Evolutionary conservation across 441 rosid genomes (phyloP).

Genomic region (Populus hybrid): DNA sequence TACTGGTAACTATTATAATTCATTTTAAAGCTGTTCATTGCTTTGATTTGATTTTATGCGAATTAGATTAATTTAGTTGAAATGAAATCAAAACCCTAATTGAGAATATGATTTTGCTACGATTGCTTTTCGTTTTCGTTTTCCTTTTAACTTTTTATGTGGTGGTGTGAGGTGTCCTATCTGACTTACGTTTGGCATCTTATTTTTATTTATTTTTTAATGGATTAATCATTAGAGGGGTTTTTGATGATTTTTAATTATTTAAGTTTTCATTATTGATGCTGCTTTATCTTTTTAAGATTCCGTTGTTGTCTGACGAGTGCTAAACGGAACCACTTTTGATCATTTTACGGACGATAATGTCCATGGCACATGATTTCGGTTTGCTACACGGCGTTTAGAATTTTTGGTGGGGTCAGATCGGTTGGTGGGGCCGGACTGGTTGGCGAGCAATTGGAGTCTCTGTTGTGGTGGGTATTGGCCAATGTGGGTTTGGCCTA

Average conservation of each 20-base stretch:
- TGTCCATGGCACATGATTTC: conserved; percentile 8
- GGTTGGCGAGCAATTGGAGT: neutral
- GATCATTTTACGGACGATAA: neutral
- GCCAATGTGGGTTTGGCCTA: conserved; percentile 9
- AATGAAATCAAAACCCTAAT: conserved; percentile 5
- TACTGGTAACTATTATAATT: conserved; percentile 51
- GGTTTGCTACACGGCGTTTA: neutral
- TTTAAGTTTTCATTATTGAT: conserved; percentile 2
- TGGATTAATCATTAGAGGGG: neutral
- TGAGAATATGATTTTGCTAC: neutral
- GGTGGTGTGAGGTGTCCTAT: neutral
- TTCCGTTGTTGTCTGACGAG: neutral
- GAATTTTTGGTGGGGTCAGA: neutral
- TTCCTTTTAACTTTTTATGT: neutral
- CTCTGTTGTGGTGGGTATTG: neutral
- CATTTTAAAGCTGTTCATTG: neutral
- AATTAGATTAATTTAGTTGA: neutral
- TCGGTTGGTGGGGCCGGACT: conserved; percentile 9
- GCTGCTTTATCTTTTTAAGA: conserved; percentile 13
- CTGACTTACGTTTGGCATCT: neutral
- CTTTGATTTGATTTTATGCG: neutral
- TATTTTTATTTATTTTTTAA: neutral
- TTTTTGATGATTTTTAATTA: neutral
- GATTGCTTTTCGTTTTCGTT: neutral
- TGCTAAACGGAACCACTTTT: neutral